These are phyloP conservation scores for Lipomyces yamadae DNA, from an alignment of 805 yeast species.

Conservation along the genomic window DNA sequence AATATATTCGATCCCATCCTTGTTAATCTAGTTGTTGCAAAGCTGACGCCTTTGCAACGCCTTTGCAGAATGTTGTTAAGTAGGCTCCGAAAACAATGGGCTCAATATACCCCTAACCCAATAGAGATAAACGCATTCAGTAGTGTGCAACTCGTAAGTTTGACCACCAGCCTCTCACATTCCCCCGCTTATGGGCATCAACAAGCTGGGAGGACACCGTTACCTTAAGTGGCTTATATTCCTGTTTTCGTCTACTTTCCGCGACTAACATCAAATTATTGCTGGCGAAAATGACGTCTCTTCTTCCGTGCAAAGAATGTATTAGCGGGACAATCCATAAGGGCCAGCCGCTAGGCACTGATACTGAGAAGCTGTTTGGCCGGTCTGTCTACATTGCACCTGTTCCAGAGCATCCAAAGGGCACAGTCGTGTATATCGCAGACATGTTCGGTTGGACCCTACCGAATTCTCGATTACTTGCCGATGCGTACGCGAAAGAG, in stretches of 20 bases:
- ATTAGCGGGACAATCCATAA: conserved; percentile 15
- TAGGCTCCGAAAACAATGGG: too few species aligned
- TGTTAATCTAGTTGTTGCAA: too few species aligned
- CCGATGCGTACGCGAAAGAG: conserved; percentile 31
- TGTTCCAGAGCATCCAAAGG: conserved; percentile 20
- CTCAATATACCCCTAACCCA: too few species aligned
- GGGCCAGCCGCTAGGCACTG: conserved; percentile 18
- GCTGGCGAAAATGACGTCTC: neutral
- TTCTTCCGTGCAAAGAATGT: conserved; percentile 17
- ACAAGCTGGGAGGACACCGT: too few species aligned
- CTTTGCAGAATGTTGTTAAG: too few species aligned
- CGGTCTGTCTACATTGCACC: conserved; percentile 14
- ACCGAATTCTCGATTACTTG: conserved; percentile 26
- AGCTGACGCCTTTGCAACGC: too few species aligned
- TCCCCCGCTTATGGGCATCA: neutral
- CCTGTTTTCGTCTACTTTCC: neutral
- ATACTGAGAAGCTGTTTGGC: conserved; percentile 8
- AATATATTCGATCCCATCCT: neutral
- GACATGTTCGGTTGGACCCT: conserved; percentile 33
- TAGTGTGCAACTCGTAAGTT: too few species aligned
- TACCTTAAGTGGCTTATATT: neutral
- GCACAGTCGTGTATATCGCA: conserved; percentile 18
- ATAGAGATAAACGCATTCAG: too few species aligned
- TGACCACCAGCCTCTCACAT: neutral
- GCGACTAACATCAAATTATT: neutral